Base-by-base conservation (phyloP, 1,284 basidiomycete species). In the Ganoderma sinense region DNA sequence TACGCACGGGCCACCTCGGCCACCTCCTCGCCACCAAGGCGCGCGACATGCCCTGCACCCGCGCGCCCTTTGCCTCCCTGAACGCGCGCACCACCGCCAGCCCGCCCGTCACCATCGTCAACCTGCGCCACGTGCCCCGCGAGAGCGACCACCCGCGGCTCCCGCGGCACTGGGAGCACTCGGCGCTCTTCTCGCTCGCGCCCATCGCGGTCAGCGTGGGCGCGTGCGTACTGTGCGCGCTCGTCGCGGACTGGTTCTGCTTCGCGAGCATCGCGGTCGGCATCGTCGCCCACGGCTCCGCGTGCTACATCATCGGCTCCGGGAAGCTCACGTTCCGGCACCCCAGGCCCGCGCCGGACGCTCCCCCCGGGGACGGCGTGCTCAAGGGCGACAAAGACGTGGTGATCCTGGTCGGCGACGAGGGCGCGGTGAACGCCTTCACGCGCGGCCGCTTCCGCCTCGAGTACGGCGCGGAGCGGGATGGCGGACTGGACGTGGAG, bases 221-320 rank as follows among this genome's bases (percentile, higher is more conserved):
- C 18, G 66, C 69, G n/a, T 68, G 68, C n/a, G 65, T 74, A 4
- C 29, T 69, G 16, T 72, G 69, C 60, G 73, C 45, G 45, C 71
- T 74, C 40, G 67, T 66, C 16, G 66, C 41, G 33, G 73, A 74
- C 68, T 74, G 73, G 73, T 72, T 66, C 62, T 72, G 69, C 55
- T 74, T 62, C 62, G 66, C 53, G 53, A 72, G 68, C 65, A 74
- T 73, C 48, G 66, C 66, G 29, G 55, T 67, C 7, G 73, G 73
- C 8, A 67, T 74, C 33, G n/a, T 73, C 40, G 68, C 73, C 33
- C 71, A 71, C 68, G 71, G 73, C 14, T 16, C 69, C 41, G 69
- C 73, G 40, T 71, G 73, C 65, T 64, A 68, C 63, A 61, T 70
- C 56, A 73, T 74, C 62, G 71, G 73, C 33, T 71, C 71, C 0